A percentile compares a stretch with the other conserved stretches of the same genome.
These are phyloP conservation scores for Trichoderma breve DNA, from an alignment of 2,329 filamentous ascomycete species.

Conservation along the genomic window DNA sequence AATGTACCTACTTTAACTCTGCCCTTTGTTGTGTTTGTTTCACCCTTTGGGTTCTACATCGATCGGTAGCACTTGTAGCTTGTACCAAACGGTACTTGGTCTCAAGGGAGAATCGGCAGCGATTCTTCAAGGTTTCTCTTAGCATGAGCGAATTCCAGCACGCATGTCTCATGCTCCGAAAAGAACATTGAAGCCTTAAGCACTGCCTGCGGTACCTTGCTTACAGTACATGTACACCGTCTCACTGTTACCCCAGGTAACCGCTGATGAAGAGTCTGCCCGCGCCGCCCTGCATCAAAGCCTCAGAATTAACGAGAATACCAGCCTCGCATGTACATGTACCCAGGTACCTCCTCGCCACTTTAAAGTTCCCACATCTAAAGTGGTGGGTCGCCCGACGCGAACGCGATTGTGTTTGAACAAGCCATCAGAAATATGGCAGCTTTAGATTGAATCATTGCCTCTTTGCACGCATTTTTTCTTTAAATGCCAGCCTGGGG, in stretches of 20 bases:
- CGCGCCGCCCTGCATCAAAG: not conserved
- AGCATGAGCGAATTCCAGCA: not conserved
- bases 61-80: not conserved
- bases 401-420: constrained; percentile 16
- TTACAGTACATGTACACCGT: not conserved
- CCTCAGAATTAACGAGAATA: not conserved
- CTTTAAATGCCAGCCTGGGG: constrained; percentile 18
- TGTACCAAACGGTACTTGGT: not conserved
- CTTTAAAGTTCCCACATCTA: constrained; percentile 14
- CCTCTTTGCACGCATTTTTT: not conserved
- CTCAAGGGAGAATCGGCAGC: not conserved
- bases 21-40: not conserved
- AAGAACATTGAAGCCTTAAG: not conserved
- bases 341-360: constrained; percentile 1
- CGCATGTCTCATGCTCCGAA: not conserved
- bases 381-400: constrained; percentile 18
- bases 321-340: not conserved
- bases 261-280: not conserved
- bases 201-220: not conserved
- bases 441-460: constrained; percentile 13
- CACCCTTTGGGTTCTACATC: not conserved
- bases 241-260: not conserved
- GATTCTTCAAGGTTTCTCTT: not conserved
- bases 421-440: constrained; percentile 15
- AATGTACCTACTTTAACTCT: not conserved